These are phyloP conservation scores for Trypanosoma mega DNA, from an alignment of 208 protist genomes.

Conservation along the genomic window DNA sequence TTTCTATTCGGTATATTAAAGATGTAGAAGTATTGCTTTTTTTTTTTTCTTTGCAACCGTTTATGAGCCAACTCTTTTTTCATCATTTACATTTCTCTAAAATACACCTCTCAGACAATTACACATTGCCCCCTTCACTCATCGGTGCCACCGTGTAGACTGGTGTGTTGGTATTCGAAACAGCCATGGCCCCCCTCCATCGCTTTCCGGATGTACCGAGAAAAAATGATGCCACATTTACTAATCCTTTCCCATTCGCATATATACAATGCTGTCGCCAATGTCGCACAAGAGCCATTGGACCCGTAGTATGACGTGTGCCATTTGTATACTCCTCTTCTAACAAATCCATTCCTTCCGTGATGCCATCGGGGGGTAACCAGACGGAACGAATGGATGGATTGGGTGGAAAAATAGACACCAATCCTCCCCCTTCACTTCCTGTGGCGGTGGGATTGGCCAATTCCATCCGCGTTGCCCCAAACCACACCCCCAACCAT, in stretches of 20 bases:
- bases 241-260: constrained; percentile 29
- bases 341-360: constrained; percentile 3
- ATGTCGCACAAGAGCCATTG: no score
- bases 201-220: constrained; percentile 26
- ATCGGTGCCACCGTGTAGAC: constrained; percentile 24
- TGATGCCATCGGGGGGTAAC: constrained; percentile 32
- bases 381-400: constrained; percentile 34
- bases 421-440: constrained; percentile 53
- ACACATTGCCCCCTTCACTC: background rate
- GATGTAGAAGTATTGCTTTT: no score
- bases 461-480: constrained; percentile 64
- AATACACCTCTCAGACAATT: background rate
- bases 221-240: constrained; percentile 41
- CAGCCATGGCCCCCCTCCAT: constrained; percentile 56
- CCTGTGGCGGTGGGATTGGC: constrained; percentile 71
- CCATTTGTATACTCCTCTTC: no score
- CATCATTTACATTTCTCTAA: no score
- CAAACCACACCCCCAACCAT: constrained; percentile 41
- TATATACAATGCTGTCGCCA: constrained; percentile 39
- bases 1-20: no score
- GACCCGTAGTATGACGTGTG: no score
- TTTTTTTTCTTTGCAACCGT: no score
- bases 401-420: constrained; percentile 51
- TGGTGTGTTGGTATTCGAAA: constrained; percentile 53
- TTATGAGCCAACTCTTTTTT: no score